Evolutionary conservation across 1,284 basidiomycete genomes (phyloP), one percentile per base, ranked within the genome.

Genomic region (Trametes sp.): DNA sequence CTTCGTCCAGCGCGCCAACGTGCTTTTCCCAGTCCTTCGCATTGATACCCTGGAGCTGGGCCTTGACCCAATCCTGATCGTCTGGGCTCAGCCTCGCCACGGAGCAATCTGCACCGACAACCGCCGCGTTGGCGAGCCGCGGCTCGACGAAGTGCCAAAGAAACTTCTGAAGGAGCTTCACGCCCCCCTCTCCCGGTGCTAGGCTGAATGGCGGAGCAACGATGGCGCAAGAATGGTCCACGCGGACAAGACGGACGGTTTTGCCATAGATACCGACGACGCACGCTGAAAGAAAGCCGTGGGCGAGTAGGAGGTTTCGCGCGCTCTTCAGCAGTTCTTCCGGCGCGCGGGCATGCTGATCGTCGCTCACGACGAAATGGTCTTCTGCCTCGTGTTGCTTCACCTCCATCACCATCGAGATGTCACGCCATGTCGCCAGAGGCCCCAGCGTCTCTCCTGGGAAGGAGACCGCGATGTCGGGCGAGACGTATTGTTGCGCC

Each of bases 191-290:
- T 5, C 23, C 41, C 35, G 26, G 19, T 7, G 16, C 7, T 24
- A 58, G 11, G 24, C 28, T 45, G 38, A 61, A 51, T 4, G 52
- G 51, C 4, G 28, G 19, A 3, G 62, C 51, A 10, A 54, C 59
- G 24, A 66, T 24, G 1, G 55, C 59, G 36, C 51, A 62, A 5
- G 59, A 28, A 44, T 51, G 62, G 45, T 66, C 65, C 24, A 64
- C 65, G 11, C 65, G 63, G 19, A 28, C 54, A 24, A 69, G 44
- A 4, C 63, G 64, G 4, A 57, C 46, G 13, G 35, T 59, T 14
- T 56, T 31, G 29, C 56, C 63, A 21, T 65, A 68, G 36, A 68
- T 31, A 1, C 64, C 64, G 21, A 68, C 46, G 13, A 63, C 54
- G 26, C 59, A 68, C 1, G 55, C 36, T 8, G 45, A 59, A 31